Evolutionary conservation across 176 grass and related monocot genomes (phyloP), one percentile per base, ranked within the genome.

Genomic region (Pontederia paniculata): DNA sequence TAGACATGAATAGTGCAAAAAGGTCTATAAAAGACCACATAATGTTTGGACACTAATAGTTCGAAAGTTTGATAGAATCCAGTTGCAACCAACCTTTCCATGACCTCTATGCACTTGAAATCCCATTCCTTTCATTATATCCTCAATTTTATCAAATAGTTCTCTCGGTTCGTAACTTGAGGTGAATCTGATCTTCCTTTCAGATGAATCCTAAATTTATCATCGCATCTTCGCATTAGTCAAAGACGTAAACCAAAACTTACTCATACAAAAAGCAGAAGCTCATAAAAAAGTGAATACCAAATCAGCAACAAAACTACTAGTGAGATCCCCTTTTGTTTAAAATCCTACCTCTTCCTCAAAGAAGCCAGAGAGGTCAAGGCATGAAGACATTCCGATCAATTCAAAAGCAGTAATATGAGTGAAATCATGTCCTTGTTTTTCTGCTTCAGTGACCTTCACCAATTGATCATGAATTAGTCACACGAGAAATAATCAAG

Each of bases 371-470:
- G 93, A 98, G 70, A 98, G 76, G 74, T 91, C 93, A 58, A 98
- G 88, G 52, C 77, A 98, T 9, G 93, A 88, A 12, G 83, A 98
- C 93, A 98, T 98, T 60, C 93, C 93, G 17, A 98, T 98, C 62
- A 98, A 77, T 70, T 98, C 77, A 72, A 98, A 98, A 58, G 93
- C 93, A 75, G 90, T 88, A 22, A 98, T 98, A 58, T 98, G 77
- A 14, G 71, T 81, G 83, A 18, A 37, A 1, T 18, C 15, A 18
- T 69, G n/a, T 25, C 21, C 66, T 28, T 57, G 60, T 47, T 13
- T 63, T 13, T 69, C 41, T 56, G 66, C 8, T 10, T 69, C 66
- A 25, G 66, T 21, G 28, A 69, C 20, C 66, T 69, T 57, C 42
- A 57, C 17, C 12, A 56, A 69, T 9, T 11, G 17, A 55, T 12